Base-by-base conservation (phyloP, 2,329 filamentous ascomycete species). In the Aureobasidium uvarum region DNA sequence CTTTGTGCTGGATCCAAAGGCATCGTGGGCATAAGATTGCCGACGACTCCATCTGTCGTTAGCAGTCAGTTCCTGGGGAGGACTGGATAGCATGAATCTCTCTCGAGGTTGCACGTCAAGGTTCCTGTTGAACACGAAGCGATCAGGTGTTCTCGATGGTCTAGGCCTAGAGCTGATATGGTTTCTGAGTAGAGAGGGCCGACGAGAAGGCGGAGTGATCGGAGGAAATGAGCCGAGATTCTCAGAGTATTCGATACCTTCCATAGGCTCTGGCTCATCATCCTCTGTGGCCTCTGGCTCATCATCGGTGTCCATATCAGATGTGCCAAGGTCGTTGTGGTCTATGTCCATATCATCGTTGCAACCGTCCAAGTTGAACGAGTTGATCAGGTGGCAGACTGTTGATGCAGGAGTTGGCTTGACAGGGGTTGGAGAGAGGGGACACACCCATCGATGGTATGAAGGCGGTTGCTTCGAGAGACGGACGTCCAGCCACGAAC, bases 61-160 rank as follows among this genome's bases (percentile, higher is more conserved):
- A 16, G 23, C 31, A 46, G 31, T 33, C 38, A 66, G 41, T 1
- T 51, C 46, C 6, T 62, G 56, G 14, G 65, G 50, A 31, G 59
- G 58, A 11, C 36, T 62, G 23, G 65, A 60, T 11, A 63, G 20
- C 39, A 66, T 48, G 36, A 56, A 63, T 16, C 46, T 50, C 18
- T 63, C 58, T 41, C 65, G 56, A 33, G 51, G 31, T n/a, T 54
- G 41, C 13, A 45, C n/a, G 13, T 46, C 5, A 10, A 31, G 41
- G 39, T 65, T 38, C 14, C 73, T 70, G 54, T 71, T 71, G 38
- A 83, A 79, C 51, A 89, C 81, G 71, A 88, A 89, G 33, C 87
- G 81, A 73, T 89, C 86, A 25, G 81, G 81, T 13, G 78, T 80
- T 45, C 36, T 54, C n/a, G 36, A 43, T 18, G 55, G 52, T 16